Base-by-base conservation (phyloP, 305 asterid species). In the Fraxinus baroniana region DNA sequence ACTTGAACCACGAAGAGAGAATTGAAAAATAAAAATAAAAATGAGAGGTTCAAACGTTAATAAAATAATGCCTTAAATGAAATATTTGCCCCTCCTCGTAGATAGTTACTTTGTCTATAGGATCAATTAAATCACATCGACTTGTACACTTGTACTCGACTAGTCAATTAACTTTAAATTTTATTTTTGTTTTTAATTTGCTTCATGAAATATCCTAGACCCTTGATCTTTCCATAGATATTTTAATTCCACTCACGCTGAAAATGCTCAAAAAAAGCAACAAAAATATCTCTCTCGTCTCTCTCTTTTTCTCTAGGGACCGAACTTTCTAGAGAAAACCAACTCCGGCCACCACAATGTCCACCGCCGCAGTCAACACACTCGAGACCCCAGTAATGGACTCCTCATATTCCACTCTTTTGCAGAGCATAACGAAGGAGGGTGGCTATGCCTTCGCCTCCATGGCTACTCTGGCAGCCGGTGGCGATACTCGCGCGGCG, bases 381-480 rank as follows among this genome's bases (percentile, higher is more conserved):
- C 90, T 93, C 30, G 88, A 93, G 35, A 92, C 99, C n/a, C 98
- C 99, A n/a, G 18, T 84, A 24, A 92, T 95, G n/a, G 97, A 94
- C 78, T 85, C 93, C 37, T 83, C 84, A 46, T 80, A 83, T 20
- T 77, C 87, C 28, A 79, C 77, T 5, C 87, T 95, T 77, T 89
- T 94, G 78, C 95, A 90, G 60, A 84, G 46, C n/a, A 89, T 94
- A 57, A 22, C 92, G 3, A 91, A 91, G 79, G 94, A 94, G 83
- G 99, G 99, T 71, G 99, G 99, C 18, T 94, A 94, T 71, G 92
- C 95, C 81, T 95, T 88, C 91, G 91, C 90, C 72, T 87, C 94
- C 44, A 90, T 95, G 92, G 87, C 87, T 12, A 74, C 90, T 9
- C 86, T 84, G 10, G 98, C 99, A 20, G 94, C 94, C 36, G 88